Base-by-base conservation (phyloP, 2,329 filamentous ascomycete genomes). In the Ciborinia camelliae region DNA sequence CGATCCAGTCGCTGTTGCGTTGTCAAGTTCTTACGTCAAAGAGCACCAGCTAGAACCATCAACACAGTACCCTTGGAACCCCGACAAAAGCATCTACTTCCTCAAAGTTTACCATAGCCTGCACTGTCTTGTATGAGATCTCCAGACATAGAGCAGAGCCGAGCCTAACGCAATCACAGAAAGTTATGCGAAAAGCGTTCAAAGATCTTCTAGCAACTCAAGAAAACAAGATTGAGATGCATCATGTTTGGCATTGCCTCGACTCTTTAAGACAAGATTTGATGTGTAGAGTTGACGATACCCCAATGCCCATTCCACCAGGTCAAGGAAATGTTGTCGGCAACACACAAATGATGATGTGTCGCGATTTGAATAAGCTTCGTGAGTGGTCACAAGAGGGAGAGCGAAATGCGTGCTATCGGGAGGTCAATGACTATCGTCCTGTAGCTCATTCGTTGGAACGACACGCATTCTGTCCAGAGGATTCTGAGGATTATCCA, bases 261-360 rank as follows among this genome's bases (percentile, higher is more conserved):
- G 51, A 37, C 30, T n/a, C 28, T 20, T 20, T 54, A n/a, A 30
- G 51, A 35, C 51, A 54, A n/a, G 51, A 54, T n/a, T 2, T 54
- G 18, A 54, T 54, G 30, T 54, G 51, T 54, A 54, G 20, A 37
- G 51, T 32, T n/a, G 51, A 54, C 18, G 51, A 54, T 37, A 54
- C 51, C 14, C 51, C 51, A 37, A 54, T 54, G 51, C 51, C 51
- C 20, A 37, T 37, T 12, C 20, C 28, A 10, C 51, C 51, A n/a
- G 7, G 28, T 20, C 12, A 20, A 15, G 15, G 12, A 10, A n/a
- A 37, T n/a, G n/a, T 15, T 10, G 28, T 54, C 37, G 51, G 51
- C 14, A 32, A 54, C 30, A 14, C 18, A 8, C 51, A 54, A 37
- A 32, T 54, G 7, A 18, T 54, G 18, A 30, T 35, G 37, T 54